These are phyloP conservation scores for Bertia moriformis DNA, from an alignment of 2,329 filamentous ascomycete genomes.

Conservation along the genomic window DNA sequence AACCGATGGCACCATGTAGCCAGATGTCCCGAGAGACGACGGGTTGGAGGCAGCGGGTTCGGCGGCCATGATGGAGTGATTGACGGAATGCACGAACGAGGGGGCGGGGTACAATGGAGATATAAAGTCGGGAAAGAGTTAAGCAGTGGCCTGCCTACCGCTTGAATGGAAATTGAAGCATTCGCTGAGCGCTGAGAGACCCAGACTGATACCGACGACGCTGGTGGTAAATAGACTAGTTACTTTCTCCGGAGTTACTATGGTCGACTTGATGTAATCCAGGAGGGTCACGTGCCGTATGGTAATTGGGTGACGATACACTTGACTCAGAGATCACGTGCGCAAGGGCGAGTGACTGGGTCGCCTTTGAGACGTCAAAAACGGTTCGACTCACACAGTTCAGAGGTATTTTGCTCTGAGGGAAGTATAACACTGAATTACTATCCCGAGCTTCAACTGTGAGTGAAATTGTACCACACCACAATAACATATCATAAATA, in stretches of 20 bases:
- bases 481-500: background rate
- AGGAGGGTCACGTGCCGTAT: background rate
- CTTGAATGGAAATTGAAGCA: background rate
- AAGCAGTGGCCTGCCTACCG: slow-evolving; percentile 1
- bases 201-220: background rate
- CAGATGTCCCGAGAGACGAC: background rate
- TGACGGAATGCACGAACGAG: background rate
- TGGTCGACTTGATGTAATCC: background rate
- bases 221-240: too few species aligned
- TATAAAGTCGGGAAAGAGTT: background rate
- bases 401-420: too few species aligned
- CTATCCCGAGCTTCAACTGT: too few species aligned
- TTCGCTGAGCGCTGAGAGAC: too few species aligned
- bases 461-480: too few species aligned
- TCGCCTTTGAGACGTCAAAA: background rate
- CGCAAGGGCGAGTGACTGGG: background rate
- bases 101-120: background rate
- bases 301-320: background rate
- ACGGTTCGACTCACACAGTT: too few species aligned
- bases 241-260: too few species aligned
- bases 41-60: background rate
- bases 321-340: background rate
- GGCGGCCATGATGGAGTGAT: background rate
- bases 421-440: too few species aligned
- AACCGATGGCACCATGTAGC: background rate